Evolutionary conservation across 305 asterid species (phyloP).

Genomic region (Rubia occidens): DNA sequence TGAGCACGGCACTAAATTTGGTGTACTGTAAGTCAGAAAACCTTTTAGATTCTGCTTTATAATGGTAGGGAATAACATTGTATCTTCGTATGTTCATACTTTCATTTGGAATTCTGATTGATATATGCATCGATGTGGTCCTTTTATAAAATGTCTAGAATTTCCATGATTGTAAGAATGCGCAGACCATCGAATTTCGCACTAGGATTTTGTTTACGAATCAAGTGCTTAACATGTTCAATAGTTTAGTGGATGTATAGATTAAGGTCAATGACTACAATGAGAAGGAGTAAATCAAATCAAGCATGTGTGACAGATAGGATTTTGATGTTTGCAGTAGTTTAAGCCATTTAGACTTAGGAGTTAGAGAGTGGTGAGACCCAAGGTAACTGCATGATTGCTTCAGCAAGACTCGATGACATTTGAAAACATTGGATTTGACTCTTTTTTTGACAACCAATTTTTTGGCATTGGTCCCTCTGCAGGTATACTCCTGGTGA

Average conservation of each 20-base stretch:
- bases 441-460: neutral
- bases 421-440: neutral
- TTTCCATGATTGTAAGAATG: neutral
- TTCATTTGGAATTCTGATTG: neutral
- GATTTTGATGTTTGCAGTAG: neutral
- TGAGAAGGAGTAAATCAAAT: neutral
- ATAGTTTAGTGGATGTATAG: neutral
- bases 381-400: neutral
- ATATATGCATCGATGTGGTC: neutral
- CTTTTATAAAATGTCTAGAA: neutral
- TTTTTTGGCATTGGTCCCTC: constrained; percentile 13
- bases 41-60: neutral
- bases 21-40: constrained; percentile 45
- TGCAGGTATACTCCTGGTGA: constrained; percentile 80
- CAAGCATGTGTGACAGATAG: neutral
- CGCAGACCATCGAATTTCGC: neutral
- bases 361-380: neutral
- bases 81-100: too few species aligned
- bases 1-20: constrained; percentile 79
- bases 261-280: neutral
- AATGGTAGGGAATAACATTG: neutral
- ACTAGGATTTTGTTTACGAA: neutral
- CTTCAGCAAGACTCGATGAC: neutral
- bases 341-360: neutral
- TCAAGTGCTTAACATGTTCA: neutral